Percentiles rank a stretch among this genome's conserved stretches.
Evolutionary conservation across 2,329 filamentous ascomycete species (phyloP).

Genomic region (Neonectria ditissima): DNA sequence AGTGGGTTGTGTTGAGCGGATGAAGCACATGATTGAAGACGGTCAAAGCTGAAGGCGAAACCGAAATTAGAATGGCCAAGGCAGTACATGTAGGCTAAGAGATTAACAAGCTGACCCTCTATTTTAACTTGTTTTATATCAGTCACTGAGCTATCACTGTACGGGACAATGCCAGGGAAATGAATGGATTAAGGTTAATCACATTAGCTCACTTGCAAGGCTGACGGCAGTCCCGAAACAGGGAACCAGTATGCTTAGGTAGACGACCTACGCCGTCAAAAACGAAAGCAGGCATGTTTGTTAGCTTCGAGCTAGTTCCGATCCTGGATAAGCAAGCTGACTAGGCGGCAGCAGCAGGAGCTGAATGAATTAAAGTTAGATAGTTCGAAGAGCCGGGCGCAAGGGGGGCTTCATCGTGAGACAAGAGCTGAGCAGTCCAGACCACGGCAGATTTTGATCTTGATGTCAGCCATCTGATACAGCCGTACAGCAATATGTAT

Average conservation of each 20-base stretch:
- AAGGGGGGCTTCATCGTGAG: neutral
- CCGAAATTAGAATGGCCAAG: neutral
- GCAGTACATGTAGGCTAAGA: no score
- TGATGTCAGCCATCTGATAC: neutral
- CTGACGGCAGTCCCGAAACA: neutral
- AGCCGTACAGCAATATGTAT: neutral
- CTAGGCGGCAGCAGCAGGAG: neutral
- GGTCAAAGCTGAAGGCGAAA: neutral
- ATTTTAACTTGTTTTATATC: neutral
- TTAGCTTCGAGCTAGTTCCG: neutral
- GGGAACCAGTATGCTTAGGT: neutral
- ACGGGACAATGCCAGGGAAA: neutral
- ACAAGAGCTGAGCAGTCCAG: conserved; percentile 1
- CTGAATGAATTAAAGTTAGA: neutral
- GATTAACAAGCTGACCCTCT: no score
- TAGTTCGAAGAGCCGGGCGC: neutral
- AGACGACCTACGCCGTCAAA: neutral
- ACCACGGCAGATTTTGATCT: neutral
- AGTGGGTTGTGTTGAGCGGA: neutral
- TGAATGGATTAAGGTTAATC: neutral
- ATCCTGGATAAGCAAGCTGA: neutral
- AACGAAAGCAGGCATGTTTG: neutral
- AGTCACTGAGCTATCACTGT: neutral
- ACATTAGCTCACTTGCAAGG: neutral
- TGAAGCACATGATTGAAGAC: neutral